Evolutionary conservation across 2,329 filamentous ascomycete genomes (phyloP), one percentile per base, ranked within the genome.

Genomic region (Fusarium domesticum): DNA sequence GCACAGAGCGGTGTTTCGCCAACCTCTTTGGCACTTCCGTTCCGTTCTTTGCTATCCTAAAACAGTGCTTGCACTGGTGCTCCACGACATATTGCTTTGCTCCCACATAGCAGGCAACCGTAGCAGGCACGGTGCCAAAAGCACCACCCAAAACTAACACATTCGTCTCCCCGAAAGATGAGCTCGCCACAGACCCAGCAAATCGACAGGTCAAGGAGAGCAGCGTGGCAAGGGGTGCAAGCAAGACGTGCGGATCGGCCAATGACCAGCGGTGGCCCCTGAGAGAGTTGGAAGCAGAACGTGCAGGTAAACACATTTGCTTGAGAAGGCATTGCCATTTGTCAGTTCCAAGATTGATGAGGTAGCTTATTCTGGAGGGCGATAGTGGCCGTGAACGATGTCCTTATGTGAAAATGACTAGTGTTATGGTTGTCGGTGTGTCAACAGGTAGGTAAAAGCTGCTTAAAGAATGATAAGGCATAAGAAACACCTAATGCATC

Each of bases 91-190:
- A 73, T 58, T 11, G 63, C 51, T 47, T 63, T 66, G 43, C 61
- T 70, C 15, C 76, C 74, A 45, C 68, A 81, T 31, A 80, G 62
- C 48, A 81, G 57, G 57, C 77, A 81, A 14, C 77, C 76, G 59
- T 78, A 81, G 58, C 76, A 81, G 1, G 62, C 67, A 31, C 69
- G 66, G 55, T 81, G 78, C 78, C 77, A 81, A 57, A 81, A 81
- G 54, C 76, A 80, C 77, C 74, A 81, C 0, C 77, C 77, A n/a
- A 81, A 66, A 51, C 76, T 80, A 32, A 81, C 74, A 49, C 74
- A 76, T 45, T 80, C 77, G 18, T 77, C 72, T 0, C 69, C 74
- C 18, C 77, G 73, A 28, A 71, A 70, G 11, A 81, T 70, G 34
- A 77, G 61, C 59, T 80, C 76, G 16, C 77, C 76, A 50, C 78